These are phyloP conservation scores for Beauveria varroae DNA, from an alignment of 2,329 filamentous ascomycete species.

Conservation along the genomic window DNA sequence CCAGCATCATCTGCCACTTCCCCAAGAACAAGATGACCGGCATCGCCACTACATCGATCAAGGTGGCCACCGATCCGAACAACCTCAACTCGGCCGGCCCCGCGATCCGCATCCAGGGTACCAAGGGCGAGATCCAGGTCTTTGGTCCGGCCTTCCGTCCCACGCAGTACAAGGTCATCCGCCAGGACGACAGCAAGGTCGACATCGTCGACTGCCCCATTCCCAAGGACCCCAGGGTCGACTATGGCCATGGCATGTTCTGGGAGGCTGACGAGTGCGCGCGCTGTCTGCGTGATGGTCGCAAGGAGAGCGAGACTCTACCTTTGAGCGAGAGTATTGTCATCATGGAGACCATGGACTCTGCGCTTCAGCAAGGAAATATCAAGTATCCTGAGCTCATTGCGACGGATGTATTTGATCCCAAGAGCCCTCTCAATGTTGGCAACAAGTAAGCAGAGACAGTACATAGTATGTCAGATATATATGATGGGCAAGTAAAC, in stretches of 20 bases:
- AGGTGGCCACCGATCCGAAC: slow-evolving; percentile 55
- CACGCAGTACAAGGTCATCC: slow-evolving; percentile 55
- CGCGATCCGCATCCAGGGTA: slow-evolving; percentile 71
- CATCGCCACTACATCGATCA: slow-evolving; percentile 60
- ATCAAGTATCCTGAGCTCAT: slow-evolving; percentile 49
- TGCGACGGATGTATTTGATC: slow-evolving; percentile 49
- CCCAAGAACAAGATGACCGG: slow-evolving; percentile 62
- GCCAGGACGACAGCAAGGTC: slow-evolving; percentile 36
- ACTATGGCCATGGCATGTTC: slow-evolving; percentile 75
- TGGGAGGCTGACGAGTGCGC: slow-evolving; percentile 80
- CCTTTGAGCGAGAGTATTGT: slow-evolving; percentile 69
- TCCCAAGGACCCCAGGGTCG: slow-evolving; percentile 39
- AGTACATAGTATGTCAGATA: background rate
- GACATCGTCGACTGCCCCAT: slow-evolving; percentile 48
- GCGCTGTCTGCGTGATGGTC: slow-evolving; percentile 66
- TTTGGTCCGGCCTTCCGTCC: slow-evolving; percentile 65
- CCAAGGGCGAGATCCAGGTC: slow-evolving; percentile 76
- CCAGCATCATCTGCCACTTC: slow-evolving; percentile 72
- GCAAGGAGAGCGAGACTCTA: slow-evolving; percentile 64
- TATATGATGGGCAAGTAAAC: too few species aligned
- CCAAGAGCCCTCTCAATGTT: slow-evolving; percentile 55
- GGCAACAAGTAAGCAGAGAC: slow-evolving; percentile 29
- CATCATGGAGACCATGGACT: slow-evolving; percentile 71
- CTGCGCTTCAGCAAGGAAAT: slow-evolving; percentile 44
- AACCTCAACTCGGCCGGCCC: slow-evolving; percentile 52